Percentiles rank a stretch among this genome's conserved stretches.
Conservation (phyloP, 495 filamentous ascomycete genomes). For the Viridothelium virens region DNA sequence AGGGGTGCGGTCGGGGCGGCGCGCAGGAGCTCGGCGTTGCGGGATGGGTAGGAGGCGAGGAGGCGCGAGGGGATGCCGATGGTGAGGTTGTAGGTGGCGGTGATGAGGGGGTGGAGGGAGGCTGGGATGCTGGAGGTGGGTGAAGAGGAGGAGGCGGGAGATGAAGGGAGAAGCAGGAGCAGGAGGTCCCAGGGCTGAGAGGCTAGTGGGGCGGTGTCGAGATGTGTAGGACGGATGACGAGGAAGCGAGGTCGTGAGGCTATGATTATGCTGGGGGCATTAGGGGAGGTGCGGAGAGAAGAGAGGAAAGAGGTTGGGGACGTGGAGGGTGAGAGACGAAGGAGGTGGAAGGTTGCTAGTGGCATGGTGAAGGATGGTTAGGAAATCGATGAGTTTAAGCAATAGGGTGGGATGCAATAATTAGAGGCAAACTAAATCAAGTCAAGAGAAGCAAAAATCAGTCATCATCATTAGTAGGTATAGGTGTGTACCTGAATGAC, state of each 20-base stretch:
- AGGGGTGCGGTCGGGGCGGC: conserved; percentile 36
- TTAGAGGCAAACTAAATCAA: not conserved
- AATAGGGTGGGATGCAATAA: not conserved
- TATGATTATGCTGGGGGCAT: conserved; percentile 47
- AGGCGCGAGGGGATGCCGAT: conserved; percentile 51
- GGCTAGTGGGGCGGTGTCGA: not conserved
- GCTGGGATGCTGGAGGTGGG: conserved; percentile 20
- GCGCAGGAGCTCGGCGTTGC: conserved; percentile 43
- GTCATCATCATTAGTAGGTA: too few relatives aligned
- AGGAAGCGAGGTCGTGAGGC: conserved; percentile 35
- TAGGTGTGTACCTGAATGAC: too few relatives aligned
- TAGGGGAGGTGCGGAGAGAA: conserved; percentile 35
- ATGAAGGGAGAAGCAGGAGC: conserved; percentile 31
- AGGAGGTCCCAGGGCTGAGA: not conserved
- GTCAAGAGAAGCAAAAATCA: not conserved
- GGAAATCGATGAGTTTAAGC: not conserved
- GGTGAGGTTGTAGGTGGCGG: conserved; percentile 41
- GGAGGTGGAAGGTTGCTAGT: conserved; percentile 31
- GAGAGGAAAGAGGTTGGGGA: conserved; percentile 26
- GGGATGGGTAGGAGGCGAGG: conserved; percentile 38
- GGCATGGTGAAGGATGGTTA: conserved; percentile 26
- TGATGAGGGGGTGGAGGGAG: conserved; percentile 33
- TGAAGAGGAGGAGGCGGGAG: conserved; percentile 30
- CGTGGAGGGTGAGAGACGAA: conserved; percentile 26
- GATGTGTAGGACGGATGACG: not conserved